Evolutionary conservation across 176 grass and related monocot genomes (phyloP).

Genomic region (Eremochloa ophiuroides): DNA sequence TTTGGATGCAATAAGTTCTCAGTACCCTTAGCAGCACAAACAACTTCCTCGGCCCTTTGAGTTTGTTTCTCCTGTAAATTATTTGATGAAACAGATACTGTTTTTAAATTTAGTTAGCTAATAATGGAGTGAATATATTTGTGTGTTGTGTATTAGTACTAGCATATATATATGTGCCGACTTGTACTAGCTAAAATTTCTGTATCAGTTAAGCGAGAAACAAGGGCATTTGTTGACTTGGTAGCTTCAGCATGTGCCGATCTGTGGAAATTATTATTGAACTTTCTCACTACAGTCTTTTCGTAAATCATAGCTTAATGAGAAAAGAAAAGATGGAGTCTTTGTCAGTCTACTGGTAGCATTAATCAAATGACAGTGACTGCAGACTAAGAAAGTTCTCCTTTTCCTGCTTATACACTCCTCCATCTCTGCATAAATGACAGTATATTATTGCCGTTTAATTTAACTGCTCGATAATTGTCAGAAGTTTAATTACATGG

Average conservation of each 20-base stretch:
- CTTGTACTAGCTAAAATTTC: not conserved
- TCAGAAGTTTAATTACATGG: too few relatives aligned
- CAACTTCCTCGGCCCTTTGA: slow-evolving; percentile 49
- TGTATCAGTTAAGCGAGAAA: not conserved
- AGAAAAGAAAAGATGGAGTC: not conserved
- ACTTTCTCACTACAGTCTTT: not conserved
- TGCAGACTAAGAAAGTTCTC: not conserved
- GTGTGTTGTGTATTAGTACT: too few relatives aligned
- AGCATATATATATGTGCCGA: not conserved
- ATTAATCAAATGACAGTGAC: slow-evolving; percentile 31
- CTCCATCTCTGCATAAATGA: slow-evolving; percentile 11
- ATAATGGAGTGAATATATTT: too few relatives aligned
- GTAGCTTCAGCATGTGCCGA: not conserved
- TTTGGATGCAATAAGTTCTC: slow-evolving; percentile 69
- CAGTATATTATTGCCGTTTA: too few relatives aligned
- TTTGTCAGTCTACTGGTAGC: slow-evolving; percentile 10
- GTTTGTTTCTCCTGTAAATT: too few relatives aligned
- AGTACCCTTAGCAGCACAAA: slow-evolving; percentile 37
- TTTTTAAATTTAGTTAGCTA: too few relatives aligned
- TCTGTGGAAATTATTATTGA: not conserved
- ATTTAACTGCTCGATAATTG: too few relatives aligned
- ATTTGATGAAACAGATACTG: too few relatives aligned
- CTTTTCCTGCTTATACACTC: not conserved
- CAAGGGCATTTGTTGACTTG: slow-evolving; percentile 4
- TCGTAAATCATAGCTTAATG: slow-evolving; percentile 11